Evolutionary conservation across 148 eudicot genomes (phyloP).

Genomic region (Fagopyrum tataricum): DNA sequence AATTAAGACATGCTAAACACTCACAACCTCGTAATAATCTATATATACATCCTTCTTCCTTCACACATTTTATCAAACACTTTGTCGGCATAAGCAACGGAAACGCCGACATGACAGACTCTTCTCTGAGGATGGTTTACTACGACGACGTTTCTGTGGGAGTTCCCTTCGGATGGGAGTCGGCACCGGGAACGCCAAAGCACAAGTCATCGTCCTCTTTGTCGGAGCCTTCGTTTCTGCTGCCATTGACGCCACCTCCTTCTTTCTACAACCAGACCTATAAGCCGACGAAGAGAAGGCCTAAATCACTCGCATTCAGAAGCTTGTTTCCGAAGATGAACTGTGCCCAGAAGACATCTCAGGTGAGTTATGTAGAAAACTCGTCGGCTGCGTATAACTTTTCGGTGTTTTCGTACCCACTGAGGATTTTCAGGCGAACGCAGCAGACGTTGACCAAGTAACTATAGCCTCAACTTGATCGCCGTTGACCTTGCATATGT

Average conservation of each 20-base stretch:
- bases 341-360: background rate
- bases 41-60: background rate
- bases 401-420: background rate
- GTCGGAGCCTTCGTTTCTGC: background rate
- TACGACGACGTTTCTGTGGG: conserved; percentile 46
- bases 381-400: background rate
- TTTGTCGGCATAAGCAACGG: conserved; percentile 4
- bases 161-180: conserved; percentile 78
- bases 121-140: conserved; percentile 51
- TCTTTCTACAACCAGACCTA: background rate
- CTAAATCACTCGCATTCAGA: conserved; percentile 7
- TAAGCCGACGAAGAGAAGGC: conserved; percentile 1
- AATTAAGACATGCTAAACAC: conserved; percentile 8
- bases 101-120: conserved; percentile 28
- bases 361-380: background rate
- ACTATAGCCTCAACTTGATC: background rate
- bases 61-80: background rate
- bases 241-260: conserved; percentile 16
- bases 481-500: too few relatives aligned
- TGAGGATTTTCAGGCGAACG: background rate
- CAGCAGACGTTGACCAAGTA: background rate
- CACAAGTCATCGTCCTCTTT: conserved; percentile 20
- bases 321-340: conserved; percentile 10
- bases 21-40: background rate
- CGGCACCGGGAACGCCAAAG: conserved; percentile 83